These are phyloP conservation scores for Papiliotrema laurentii DNA, from an alignment of 1,284 basidiomycete genomes.

Conservation along the genomic window DNA sequence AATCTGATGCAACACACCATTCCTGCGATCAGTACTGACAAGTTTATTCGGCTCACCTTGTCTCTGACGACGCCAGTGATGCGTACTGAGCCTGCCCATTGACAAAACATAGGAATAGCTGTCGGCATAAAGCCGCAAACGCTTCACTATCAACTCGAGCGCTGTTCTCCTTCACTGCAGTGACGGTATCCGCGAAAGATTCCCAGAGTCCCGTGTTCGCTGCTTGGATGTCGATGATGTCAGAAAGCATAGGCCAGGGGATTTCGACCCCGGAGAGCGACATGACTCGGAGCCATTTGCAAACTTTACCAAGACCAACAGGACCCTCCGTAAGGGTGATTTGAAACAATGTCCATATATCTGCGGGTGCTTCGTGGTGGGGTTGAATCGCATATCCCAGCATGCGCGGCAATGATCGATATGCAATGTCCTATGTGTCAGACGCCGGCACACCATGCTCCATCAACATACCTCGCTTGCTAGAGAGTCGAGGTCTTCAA, in stretches of 20 bases:
- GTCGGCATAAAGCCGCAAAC: constrained; percentile 23
- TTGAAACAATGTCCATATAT: constrained; percentile 59
- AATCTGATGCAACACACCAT: constrained; percentile 10
- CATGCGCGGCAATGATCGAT: constrained; percentile 56
- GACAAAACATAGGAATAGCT: constrained; percentile 5
- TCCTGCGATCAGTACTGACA: constrained; percentile 5
- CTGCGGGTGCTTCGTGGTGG: constrained; percentile 43
- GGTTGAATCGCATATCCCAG: constrained; percentile 46
- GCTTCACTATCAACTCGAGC: constrained; percentile 15
- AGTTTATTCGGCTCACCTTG: no score
- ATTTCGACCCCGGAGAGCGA: constrained; percentile 65
- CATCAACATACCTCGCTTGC: constrained; percentile 18
- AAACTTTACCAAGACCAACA: constrained; percentile 53
- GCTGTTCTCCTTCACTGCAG: constrained; percentile 28
- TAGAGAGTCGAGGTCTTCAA: constrained; percentile 49
- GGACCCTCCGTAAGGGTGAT: constrained; percentile 51
- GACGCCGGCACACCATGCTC: not conserved
- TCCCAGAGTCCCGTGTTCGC: constrained; percentile 6
- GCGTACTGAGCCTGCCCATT: not conserved
- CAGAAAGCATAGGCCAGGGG: constrained; percentile 43
- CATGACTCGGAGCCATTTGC: constrained; percentile 64
- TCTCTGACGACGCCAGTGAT: not conserved
- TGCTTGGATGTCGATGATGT: constrained; percentile 17
- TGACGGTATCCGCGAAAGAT: constrained; percentile 27
- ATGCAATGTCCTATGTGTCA: constrained; percentile 27